These are phyloP conservation scores for Kodamaea suecica DNA, from an alignment of 1,139 yeast genomes.

Conservation along the genomic window DNA sequence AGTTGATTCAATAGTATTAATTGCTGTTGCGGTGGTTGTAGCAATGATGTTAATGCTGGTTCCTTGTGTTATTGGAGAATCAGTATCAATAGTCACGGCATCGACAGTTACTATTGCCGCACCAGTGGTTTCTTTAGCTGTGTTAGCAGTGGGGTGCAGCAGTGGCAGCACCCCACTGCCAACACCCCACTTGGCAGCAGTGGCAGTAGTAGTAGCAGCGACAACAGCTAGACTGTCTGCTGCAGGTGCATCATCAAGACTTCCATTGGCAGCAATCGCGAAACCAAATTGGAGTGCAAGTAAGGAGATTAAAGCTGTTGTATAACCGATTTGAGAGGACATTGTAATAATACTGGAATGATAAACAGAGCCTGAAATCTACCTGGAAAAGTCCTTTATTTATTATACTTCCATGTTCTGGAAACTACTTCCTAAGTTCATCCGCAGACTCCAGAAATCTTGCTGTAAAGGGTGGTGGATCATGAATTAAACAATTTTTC, in stretches of 20 bases:
- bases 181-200: background rate
- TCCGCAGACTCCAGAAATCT: too few relatives aligned
- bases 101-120: background rate
- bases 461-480: too few relatives aligned
- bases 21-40: background rate
- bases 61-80: background rate
- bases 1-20: constrained; percentile 11
- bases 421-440: too few relatives aligned
- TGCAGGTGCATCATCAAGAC: constrained; percentile 1
- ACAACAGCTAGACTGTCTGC: too few relatives aligned
- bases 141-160: too few relatives aligned
- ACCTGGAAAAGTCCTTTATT: too few relatives aligned
- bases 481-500: too few relatives aligned
- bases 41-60: background rate
- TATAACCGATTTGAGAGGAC: background rate
- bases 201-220: background rate
- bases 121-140: background rate
- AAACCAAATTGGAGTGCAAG: background rate
- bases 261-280: constrained; percentile 1
- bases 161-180: too few relatives aligned
- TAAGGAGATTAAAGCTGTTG: too few relatives aligned
- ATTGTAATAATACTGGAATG: too few relatives aligned
- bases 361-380: too few relatives aligned
- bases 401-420: too few relatives aligned
- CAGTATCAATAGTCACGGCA: background rate